phyloP scores from a whole-genome alignment of 805 yeast genomes.

The Teunomyces aglyptinius region DNA sequence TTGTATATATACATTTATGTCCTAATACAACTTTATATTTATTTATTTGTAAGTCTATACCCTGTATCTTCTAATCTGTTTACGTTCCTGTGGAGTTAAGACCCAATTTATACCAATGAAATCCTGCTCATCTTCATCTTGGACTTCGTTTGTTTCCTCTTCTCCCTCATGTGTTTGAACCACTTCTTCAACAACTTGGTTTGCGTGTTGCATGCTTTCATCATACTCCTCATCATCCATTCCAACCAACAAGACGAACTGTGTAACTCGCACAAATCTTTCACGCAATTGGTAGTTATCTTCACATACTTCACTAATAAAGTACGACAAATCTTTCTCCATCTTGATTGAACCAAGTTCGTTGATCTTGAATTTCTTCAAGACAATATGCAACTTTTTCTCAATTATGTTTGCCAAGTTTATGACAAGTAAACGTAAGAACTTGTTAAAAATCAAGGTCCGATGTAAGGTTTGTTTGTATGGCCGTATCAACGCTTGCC shows the following conservation, averaged over 20 bases:
- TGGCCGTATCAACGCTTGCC: slow-evolving; percentile 67
- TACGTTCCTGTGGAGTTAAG: slow-evolving; percentile 72
- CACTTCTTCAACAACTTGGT: slow-evolving; percentile 9
- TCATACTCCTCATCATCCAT: slow-evolving; percentile 65
- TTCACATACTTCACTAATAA: slow-evolving; percentile 72
- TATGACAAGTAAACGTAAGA: slow-evolving; percentile 50
- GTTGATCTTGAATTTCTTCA: slow-evolving; percentile 58
- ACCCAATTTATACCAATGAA: slow-evolving; percentile 58
- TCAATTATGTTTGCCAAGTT: slow-evolving; percentile 60
- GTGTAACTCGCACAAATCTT: slow-evolving; percentile 77
- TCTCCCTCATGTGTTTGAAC: slow-evolving; percentile 4
- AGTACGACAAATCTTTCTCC: slow-evolving; percentile 74
- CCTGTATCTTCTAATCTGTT: slow-evolving; percentile 57
- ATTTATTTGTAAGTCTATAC: slow-evolving; percentile 29
- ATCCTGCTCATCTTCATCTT: slow-evolving; percentile 30
- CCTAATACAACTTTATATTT: neutral
- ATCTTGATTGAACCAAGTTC: slow-evolving; percentile 80
- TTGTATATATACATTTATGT: neutral
- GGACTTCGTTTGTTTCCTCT: slow-evolving; percentile 27
- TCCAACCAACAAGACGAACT: slow-evolving; percentile 76
- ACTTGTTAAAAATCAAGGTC: slow-evolving; percentile 45
- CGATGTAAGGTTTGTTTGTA: slow-evolving; percentile 58
- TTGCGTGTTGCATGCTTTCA: slow-evolving; percentile 25
- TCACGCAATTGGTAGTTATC: slow-evolving; percentile 73
- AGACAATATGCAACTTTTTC: slow-evolving; percentile 62